A percentile compares a stretch with the other conserved stretches of the same genome.
Evolutionary conservation across 148 eudicot species (phyloP).

Genomic region (Suaeda aralocaspica): DNA sequence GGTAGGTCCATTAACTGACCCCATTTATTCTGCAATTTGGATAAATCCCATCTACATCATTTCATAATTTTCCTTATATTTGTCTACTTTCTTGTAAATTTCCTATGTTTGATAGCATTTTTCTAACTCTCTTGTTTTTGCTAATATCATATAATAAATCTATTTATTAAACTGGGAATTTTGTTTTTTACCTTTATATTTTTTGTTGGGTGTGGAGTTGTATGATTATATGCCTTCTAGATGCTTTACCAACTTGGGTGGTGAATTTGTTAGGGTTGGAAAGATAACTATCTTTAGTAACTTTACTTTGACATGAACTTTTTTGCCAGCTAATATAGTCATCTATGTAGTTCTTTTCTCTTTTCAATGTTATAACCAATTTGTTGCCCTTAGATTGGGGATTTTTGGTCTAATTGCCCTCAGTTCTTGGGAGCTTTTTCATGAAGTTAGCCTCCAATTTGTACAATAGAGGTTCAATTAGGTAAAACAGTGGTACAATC

Average conservation of each 20-base stretch:
- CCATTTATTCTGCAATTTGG: slow-evolving; percentile 15
- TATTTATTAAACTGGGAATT: background rate
- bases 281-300: slow-evolving; percentile 18
- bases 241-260: slow-evolving; percentile 21
- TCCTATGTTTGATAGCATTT: background rate
- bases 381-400: background rate
- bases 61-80: slow-evolving; percentile 7
- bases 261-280: slow-evolving; percentile 11
- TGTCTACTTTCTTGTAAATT: slow-evolving; percentile 2
- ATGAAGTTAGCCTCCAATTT: background rate
- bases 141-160: background rate
- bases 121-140: background rate
- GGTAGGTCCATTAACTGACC: too few species aligned
- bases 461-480: background rate
- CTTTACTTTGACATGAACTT: slow-evolving; percentile 7
- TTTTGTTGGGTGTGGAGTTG: background rate
- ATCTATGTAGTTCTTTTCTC: slow-evolving; percentile 6
- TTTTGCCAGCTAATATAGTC: slow-evolving; percentile 14
- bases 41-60: slow-evolving; percentile 24
- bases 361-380: background rate
- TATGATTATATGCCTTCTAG: slow-evolving; percentile 7
- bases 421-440: background rate
- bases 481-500: too few species aligned
- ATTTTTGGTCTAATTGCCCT: background rate
- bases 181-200: background rate